Evolutionary conservation across 768 basidiomycete species (phyloP), one percentile per base, ranked within the genome.

Genomic region (Glaciozyma antarctica): DNA sequence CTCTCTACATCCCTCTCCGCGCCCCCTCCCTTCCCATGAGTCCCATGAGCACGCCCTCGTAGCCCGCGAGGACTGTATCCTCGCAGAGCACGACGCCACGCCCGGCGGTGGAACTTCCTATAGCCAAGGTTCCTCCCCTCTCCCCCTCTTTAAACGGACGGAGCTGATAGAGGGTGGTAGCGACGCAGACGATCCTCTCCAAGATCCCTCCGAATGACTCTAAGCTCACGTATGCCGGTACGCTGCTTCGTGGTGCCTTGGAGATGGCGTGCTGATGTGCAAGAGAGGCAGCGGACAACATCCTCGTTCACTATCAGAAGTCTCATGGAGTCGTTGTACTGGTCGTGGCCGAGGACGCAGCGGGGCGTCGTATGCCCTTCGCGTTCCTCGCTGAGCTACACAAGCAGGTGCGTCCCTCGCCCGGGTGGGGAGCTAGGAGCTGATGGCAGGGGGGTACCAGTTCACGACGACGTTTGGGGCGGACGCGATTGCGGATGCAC

Each of bases 141-240:
- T 21, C 62, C 43, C 38, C 52, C 58, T 26, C 55, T 21, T 52
- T 52, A 57, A n/a, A 3, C 38, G 32, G n/a, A 24, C 45, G 38
- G 49, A 49, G 34, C 43, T 38, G 26, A 56, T 67, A 21, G 45
- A 28, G 47, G 6, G n/a, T 28, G 22, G 47, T 59, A 63, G 67
- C 67, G 1, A 59, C 58, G 13, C 66, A 89, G 73, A 90, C 86
- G 1, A 95, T 98, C 70, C 80, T 99, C 45, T 86, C 86, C 54
- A 94, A 93, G 81, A 97, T 99, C 75, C 92, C 94, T 1, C 92
- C 90, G 5, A 90, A 90, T 75, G 84, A 88, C 75, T 84, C 82
- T 77, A 84, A 81, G 69, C 75, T 78, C 53, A 78, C 78, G 41
- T 78, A 68, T 38, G 75, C 78, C 26, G 67, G 74, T 72, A 6